phyloP scores from a whole-genome alignment of 2,329 filamentous ascomycete species.

The Hawksworthiomyces lignivorus region DNA sequence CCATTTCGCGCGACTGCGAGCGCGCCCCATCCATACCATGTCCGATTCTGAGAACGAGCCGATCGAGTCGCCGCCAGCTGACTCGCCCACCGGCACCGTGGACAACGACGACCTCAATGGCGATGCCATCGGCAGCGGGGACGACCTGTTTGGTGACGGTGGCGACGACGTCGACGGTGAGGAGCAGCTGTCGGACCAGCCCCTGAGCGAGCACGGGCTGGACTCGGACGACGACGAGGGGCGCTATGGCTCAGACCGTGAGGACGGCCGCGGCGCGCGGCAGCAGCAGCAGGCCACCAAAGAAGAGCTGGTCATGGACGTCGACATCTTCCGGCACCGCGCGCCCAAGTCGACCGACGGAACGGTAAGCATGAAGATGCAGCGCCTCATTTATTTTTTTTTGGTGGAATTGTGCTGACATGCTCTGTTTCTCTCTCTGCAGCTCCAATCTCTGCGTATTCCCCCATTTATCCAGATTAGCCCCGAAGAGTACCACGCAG shows the following conservation, averaged over 20 bases:
- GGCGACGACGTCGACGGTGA: constrained; percentile 46
- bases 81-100: no score
- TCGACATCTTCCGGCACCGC: constrained; percentile 60
- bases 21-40: constrained; percentile 9
- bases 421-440: no score
- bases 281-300: constrained; percentile 35
- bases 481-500: constrained; percentile 57
- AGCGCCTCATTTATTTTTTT: no score
- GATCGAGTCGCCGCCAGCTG: constrained; percentile 11
- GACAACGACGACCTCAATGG: constrained; percentile 1
- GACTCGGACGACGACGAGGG: constrained; percentile 41
- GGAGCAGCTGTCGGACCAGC: constrained; percentile 54
- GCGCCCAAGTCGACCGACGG: constrained; percentile 64
- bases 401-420: no score
- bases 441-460: constrained; percentile 65
- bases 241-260: constrained; percentile 30
- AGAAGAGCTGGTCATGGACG: constrained; percentile 53
- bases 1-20: no score
- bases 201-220: constrained; percentile 54
- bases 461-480: constrained; percentile 66
- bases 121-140: constrained; percentile 10
- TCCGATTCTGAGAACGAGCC: constrained; percentile 15
- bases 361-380: no score
- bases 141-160: constrained; percentile 16
- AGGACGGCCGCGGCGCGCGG: constrained; percentile 27